Percentiles rank a stretch among this genome's conserved stretches.
These are phyloP conservation scores for Cyclotella atomus DNA, from an alignment of 108 stramenopile species.

Conservation along the genomic window DNA sequence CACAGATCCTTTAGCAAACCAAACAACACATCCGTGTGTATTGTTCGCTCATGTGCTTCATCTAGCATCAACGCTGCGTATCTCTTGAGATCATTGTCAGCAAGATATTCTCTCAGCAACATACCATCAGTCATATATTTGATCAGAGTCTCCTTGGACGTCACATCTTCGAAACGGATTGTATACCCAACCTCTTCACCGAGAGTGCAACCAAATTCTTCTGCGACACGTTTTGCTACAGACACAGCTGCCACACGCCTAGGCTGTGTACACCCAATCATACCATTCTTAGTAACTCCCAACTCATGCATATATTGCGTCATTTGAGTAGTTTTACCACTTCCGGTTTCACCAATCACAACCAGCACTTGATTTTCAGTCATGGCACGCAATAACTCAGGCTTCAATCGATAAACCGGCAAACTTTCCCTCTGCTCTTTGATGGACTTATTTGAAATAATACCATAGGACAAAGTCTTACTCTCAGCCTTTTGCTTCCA, in stretches of 20 bases:
- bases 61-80: conserved; percentile 93
- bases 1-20: conserved; percentile 95
- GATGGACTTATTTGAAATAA: conserved; percentile 91
- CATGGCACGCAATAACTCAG: conserved; percentile 84
- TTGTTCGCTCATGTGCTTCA: conserved; percentile 99
- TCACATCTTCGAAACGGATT: conserved; percentile 99
- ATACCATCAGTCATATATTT: conserved; percentile 99
- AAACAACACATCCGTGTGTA: conserved; percentile 98
- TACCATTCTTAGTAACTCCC: conserved; percentile 90
- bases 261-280: conserved; percentile 99
- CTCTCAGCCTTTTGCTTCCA: conserved; percentile 98
- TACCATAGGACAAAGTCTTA: conserved; percentile 93
- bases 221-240: conserved; percentile 99
- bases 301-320: conserved; percentile 98
- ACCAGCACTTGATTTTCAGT: conserved; percentile 90
- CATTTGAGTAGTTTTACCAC: conserved; percentile 98
- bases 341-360: conserved; percentile 98
- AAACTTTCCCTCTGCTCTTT: conserved; percentile 96
- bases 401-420: conserved; percentile 90
- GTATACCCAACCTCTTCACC: conserved; percentile 97
- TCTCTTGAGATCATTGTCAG: conserved; percentile 89
- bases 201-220: conserved; percentile 95
- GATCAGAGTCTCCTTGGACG: conserved; percentile 89
- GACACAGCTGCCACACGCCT: conserved; percentile 97
- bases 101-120: conserved; percentile 96